These are phyloP conservation scores for Penicillium fimorum DNA, from an alignment of 495 filamentous ascomycete genomes.

Conservation along the genomic window DNA sequence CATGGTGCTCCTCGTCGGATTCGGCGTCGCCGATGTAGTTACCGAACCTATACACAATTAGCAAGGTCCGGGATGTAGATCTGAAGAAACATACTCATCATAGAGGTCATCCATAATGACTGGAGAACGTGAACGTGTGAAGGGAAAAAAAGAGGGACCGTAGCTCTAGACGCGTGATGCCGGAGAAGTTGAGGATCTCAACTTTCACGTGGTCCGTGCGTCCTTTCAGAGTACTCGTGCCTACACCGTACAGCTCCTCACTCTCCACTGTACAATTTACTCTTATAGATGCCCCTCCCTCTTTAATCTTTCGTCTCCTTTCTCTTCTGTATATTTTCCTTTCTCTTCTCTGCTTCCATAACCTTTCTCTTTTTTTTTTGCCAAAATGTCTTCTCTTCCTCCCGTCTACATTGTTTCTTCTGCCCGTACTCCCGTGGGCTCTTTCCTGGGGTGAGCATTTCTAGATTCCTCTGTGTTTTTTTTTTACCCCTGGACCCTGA, in stretches of 20 bases:
- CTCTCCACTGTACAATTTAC: constrained; percentile 18
- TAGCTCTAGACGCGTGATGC: constrained; percentile 21
- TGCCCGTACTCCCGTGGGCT: constrained; percentile 86
- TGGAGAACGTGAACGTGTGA: not conserved
- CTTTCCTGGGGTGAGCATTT: constrained; percentile 76
- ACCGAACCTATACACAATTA: constrained; percentile 64
- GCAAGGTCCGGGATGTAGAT: not conserved
- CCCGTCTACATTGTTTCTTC: constrained; percentile 94
- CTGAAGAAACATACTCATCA: constrained; percentile 60
- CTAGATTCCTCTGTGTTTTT: constrained; percentile 10
- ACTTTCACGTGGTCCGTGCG: constrained; percentile 31
- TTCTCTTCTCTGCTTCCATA: constrained; percentile 8
- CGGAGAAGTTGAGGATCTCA: constrained; percentile 22
- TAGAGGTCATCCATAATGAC: constrained; percentile 77
- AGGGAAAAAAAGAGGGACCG: constrained; percentile 10
- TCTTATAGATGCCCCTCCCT: constrained; percentile 17
- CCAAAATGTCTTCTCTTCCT: constrained; percentile 56
- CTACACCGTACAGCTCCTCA: constrained; percentile 37
- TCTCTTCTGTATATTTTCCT: not conserved
- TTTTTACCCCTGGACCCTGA: constrained; percentile 13
- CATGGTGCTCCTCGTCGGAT: constrained; percentile 82
- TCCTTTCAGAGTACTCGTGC: constrained; percentile 27
- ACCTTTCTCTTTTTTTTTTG: not conserved
- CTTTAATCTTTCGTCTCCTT: constrained; percentile 7
- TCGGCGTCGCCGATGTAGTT: constrained; percentile 94